Conservation (phyloP, 331 rosid species). For the Quercus tomentella region DNA sequence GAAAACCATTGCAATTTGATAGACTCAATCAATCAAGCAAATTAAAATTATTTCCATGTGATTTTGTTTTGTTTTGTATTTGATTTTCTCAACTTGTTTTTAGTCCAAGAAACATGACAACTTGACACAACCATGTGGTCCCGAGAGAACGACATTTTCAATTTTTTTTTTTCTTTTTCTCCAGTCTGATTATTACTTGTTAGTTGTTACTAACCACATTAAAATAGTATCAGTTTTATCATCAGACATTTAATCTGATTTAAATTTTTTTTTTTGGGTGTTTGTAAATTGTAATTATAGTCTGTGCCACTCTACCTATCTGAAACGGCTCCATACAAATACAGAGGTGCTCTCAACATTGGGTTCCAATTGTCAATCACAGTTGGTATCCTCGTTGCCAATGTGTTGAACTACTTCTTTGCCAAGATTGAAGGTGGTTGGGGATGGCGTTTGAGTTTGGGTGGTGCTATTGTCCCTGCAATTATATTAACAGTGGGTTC, state of each 20-base stretch:
- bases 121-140: constrained; percentile 6
- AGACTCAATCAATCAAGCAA: not conserved
- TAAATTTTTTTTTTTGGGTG: not conserved
- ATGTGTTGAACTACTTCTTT: constrained; percentile 74
- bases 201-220: not conserved
- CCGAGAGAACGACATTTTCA: not conserved
- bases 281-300: constrained; percentile 33
- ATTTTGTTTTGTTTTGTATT: not conserved
- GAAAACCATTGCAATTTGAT: not conserved
- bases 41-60: not conserved
- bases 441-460: constrained; percentile 96
- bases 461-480: constrained; percentile 89
- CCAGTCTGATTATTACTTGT: not conserved
- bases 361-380: constrained; percentile 85
- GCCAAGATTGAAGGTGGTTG: constrained; percentile 84
- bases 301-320: constrained; percentile 87
- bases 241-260: no score
- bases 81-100: not conserved
- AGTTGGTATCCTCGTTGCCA: constrained; percentile 73
- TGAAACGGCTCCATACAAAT: constrained; percentile 90
- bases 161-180: not conserved
- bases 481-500: constrained; percentile 68
- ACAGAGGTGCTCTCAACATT: constrained; percentile 80
- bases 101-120: constrained; percentile 6
- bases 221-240: not conserved